These are phyloP conservation scores for Chenopodium quinoa DNA, from an alignment of 148 eudicot genomes.

Conservation along the genomic window DNA sequence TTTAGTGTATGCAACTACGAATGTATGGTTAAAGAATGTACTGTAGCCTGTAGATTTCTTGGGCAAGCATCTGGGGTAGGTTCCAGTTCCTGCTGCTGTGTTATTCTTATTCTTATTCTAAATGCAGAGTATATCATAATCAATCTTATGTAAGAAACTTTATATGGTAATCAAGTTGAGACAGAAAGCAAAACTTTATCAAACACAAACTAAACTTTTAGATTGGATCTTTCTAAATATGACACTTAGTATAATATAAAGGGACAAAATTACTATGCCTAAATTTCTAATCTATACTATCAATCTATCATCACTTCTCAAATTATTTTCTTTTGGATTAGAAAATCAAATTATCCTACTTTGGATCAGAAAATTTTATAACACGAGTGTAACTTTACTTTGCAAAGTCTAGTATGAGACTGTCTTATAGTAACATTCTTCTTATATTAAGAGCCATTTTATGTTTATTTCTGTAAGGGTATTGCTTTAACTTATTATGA, in stretches of 20 bases:
- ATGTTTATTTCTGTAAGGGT: too few relatives aligned
- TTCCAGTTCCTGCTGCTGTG: conserved; percentile 4
- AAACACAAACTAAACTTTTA: conserved; percentile 7
- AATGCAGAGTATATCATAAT: neutral
- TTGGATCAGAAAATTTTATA: neutral
- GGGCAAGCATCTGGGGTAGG: conserved; percentile 6
- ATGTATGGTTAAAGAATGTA: too few relatives aligned
- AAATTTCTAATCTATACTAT: neutral
- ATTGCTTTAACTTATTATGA: neutral
- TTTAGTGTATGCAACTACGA: too few relatives aligned
- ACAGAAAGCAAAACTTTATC: neutral
- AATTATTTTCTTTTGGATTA: neutral
- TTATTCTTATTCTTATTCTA: too few relatives aligned
- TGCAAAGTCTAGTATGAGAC: too few relatives aligned
- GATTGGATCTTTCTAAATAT: neutral
- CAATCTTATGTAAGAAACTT: neutral
- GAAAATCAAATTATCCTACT: neutral
- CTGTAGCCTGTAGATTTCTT: neutral
- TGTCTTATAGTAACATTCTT: too few relatives aligned
- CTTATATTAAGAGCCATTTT: too few relatives aligned
- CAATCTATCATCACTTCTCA: neutral
- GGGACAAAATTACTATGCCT: neutral
- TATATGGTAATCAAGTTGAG: neutral
- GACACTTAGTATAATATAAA: neutral
- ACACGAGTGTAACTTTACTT: neutral